These are phyloP conservation scores for Claviceps monticola DNA, from an alignment of 2,329 filamentous ascomycete genomes.

Conservation along the genomic window DNA sequence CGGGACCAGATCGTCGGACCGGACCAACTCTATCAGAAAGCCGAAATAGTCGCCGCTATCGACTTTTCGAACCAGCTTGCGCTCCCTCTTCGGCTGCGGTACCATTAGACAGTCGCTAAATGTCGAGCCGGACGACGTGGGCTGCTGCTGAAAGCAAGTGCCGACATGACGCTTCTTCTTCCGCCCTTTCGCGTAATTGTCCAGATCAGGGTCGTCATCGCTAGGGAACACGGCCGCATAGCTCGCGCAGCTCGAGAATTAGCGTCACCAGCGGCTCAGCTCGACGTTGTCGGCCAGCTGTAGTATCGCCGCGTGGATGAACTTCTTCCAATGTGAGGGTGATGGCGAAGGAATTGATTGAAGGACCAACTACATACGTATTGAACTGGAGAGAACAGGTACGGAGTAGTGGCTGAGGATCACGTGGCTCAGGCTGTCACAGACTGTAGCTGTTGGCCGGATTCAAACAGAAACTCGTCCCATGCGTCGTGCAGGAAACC, in stretches of 20 bases:
- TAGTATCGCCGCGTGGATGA: too few species aligned
- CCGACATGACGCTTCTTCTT: slow-evolving; percentile 51
- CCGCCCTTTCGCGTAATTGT: slow-evolving; percentile 45
- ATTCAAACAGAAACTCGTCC: too few species aligned
- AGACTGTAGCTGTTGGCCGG: too few species aligned
- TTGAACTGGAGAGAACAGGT: too few species aligned
- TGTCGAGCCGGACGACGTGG: slow-evolving; percentile 34
- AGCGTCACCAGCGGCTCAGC: too few species aligned
- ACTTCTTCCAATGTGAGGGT: too few species aligned
- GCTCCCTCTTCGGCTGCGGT: slow-evolving; percentile 26
- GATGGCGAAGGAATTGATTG: too few species aligned
- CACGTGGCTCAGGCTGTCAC: too few species aligned
- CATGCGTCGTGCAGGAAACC: too few species aligned
- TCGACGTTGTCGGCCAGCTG: too few species aligned
- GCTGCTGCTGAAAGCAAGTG: slow-evolving; percentile 52
- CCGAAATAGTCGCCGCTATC: slow-evolving; percentile 60
- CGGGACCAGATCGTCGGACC: slow-evolving; percentile 26
- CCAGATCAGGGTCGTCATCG: slow-evolving; percentile 53
- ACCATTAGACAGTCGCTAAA: slow-evolving; percentile 25
- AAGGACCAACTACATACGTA: too few species aligned
- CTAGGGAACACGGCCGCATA: slow-evolving; percentile 59
- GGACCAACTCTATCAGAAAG: slow-evolving; percentile 22
- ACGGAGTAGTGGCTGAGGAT: too few species aligned
- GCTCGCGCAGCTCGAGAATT: slow-evolving; percentile 22
- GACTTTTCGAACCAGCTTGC: slow-evolving; percentile 41